Evolutionary conservation across 176 grass and related monocot genomes (phyloP), one percentile per base, ranked within the genome.

Genomic region (Avena eriantha): DNA sequence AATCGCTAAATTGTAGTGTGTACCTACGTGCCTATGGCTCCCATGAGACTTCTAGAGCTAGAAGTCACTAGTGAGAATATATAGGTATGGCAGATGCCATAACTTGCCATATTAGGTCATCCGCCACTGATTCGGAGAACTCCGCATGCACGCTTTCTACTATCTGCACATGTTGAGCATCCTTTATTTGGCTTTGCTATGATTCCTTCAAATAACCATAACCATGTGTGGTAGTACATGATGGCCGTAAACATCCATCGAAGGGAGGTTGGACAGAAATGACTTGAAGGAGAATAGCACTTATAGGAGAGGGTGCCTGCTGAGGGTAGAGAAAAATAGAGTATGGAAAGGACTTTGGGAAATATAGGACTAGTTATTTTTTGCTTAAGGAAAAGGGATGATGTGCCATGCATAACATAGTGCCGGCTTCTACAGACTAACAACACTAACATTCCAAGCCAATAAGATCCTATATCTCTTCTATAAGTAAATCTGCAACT

Each of bases 241-340:
- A 63, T 64, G 29, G 61, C 18, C 54, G 50, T 83, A 69, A 24
- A 22, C 45, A 50, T 50, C 71, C 48, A 13, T 23, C 46, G 24
- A 2, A 26, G 45, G 46, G 45, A 74, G 71, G 71, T 50, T 26
- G 71, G 71, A n/a, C 21, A 26, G 70, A 48, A 48, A 48, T 1
- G 12, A 73, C 41, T 73, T 48, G 2, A 73, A 47, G 43, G 17
- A 73, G 68, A 71, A 71, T 4, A 71, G 14, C n/a, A 49, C 43
- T 73, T 48, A 15, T 4, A 14, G 24, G 61, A 65, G 23, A 65
- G 24, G 24, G 41, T 24, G 70, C 43, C 70, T 73, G 12, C 43
- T 73, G 43, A n/a, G 43, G 70, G n/a, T 73, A 73, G 70, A 48
- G 70, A 73, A 22, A 73, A 73, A 72, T 46, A 73, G 69, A 73